Evolutionary conservation across 345 rosid genomes (phyloP), one percentile per base, ranked within the genome.

Genomic region (Rhodamnia rubescens): DNA sequence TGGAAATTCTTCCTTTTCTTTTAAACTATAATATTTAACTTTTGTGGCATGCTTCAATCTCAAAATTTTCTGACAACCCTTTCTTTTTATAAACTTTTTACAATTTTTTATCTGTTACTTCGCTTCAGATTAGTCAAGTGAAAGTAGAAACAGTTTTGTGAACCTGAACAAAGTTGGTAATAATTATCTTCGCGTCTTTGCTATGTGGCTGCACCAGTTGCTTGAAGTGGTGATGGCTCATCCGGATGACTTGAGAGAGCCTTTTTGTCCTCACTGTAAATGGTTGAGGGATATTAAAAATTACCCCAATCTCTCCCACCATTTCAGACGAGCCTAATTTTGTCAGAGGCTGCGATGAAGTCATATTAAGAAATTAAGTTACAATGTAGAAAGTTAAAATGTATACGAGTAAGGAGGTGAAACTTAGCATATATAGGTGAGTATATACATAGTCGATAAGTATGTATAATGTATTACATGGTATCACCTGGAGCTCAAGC

Each of bases 221-320:
- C 91, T 97, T 95, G 89, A 97, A 93, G 74, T 90, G 86, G 83
- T 94, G 94, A 86, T 97, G 98, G 88, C 98, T 91, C 47, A 97
- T 91, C 86, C 96, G 87, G 78, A 97, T 92, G 85, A 97, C 96
- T 89, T 97, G 98, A 87, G 98, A 95, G 81, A 97, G 98, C 88
- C 95, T 90, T 82, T 90, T 92, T 61, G 98, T 97, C 87, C 97
- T 91, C 86, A 94, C 89, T 22, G 91, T 91, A 86, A 90, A 93
- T 54, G 98, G 99, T 87, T 97, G 99, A 53, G 98, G 98, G 87
- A 95, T 90, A 88, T 97, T 97, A 92, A 97, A 95, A 27, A 95
- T 74, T 61, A 97, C 99, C 56, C 98, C 98, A 83, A 97, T 92
- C 86, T 97, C 99, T 89, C 99, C 99, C 74, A 93, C 95, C 93